Base-by-base conservation (phyloP, 768 basidiomycete species). In the Tephrocybe sp. region DNA sequence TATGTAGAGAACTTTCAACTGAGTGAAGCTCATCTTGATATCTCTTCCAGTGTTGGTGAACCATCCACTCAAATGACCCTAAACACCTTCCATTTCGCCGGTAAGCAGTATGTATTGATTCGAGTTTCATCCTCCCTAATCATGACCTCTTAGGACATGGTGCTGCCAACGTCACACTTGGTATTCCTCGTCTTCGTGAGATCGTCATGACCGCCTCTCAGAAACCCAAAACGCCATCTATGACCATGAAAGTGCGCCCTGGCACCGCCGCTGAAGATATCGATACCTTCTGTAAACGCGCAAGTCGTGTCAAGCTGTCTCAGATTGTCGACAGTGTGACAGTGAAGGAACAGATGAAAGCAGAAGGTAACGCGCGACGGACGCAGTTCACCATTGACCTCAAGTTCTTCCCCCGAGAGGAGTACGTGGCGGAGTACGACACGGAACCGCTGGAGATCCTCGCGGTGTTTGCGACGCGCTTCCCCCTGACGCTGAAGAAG, bases 41-140 rank as follows among this genome's bases (percentile, higher is more conserved):
- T 39, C 9, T 48, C 46, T n/a, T 45, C 7, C 53, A 98, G 97
- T 72, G 84, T 99, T 37, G 97, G 97, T 45, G 97, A 99, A 68
- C 97, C 97, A 4, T 99, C 97, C 14, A 99, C 97, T 0, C 97
- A 99, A 67, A 99, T 99, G 97, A 99, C 97, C 8, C 73, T 99
- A 56, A 99, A 99, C 67, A 99, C 97, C 11, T 99, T 99, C 83
- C 97, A 99, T 75, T 95, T 99, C 63, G 97, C 97, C 59, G 96
- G 93, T 85, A 68, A 62, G 51, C 21, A 24, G 33, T 25, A 10
- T 33, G 50, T n/a, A n/a, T 18, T 9, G 17, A 39, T 21, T 17
- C 30, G 26, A 23, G 20, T n/a, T 33, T 43, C 3, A 8, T 4
- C 24, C 7, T 6, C n/a, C 2, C n/a, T 17, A 26, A 4, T 33